These are phyloP conservation scores for Poteriospumella lacustris DNA, from an alignment of 108 stramenopile genomes.

Conservation along the genomic window DNA sequence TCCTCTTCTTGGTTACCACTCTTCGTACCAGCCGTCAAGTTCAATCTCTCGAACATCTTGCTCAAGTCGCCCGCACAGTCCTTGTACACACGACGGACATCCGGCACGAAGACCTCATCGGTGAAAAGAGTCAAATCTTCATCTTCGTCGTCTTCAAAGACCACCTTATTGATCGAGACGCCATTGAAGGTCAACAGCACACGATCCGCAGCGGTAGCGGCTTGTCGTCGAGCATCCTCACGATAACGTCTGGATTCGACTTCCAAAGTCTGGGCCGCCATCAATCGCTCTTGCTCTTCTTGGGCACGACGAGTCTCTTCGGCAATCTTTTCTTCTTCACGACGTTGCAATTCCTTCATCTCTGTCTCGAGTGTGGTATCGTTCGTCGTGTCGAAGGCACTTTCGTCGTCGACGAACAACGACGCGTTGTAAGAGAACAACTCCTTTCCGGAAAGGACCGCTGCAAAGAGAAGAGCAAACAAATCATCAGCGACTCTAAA, in stretches of 20 bases:
- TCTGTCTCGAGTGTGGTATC: neutral
- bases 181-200: conserved; percentile 5
- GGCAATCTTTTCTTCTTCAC: neutral
- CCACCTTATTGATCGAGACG: neutral
- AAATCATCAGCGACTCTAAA: neutral
- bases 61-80: neutral
- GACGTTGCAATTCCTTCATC: neutral
- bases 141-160: conserved; percentile 22
- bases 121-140: conserved; percentile 18
- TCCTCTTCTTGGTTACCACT: neutral
- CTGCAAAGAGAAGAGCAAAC: neutral
- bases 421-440: conserved; percentile 21
- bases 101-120: neutral
- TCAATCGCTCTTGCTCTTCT: conserved; percentile 16
- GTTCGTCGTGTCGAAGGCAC: neutral
- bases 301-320: neutral
- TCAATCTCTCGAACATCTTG: neutral
- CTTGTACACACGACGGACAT: neutral
- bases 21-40: neutral
- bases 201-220: neutral
- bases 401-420: conserved; percentile 27
- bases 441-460: conserved; percentile 24
- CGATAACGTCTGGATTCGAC: neutral
- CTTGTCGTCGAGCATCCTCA: conserved; percentile 14
- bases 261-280: neutral